Percentiles rank a stretch among this genome's conserved stretches.
Conservation (phyloP, 345 rosid species). For the Aquilaria yunnanensis region DNA sequence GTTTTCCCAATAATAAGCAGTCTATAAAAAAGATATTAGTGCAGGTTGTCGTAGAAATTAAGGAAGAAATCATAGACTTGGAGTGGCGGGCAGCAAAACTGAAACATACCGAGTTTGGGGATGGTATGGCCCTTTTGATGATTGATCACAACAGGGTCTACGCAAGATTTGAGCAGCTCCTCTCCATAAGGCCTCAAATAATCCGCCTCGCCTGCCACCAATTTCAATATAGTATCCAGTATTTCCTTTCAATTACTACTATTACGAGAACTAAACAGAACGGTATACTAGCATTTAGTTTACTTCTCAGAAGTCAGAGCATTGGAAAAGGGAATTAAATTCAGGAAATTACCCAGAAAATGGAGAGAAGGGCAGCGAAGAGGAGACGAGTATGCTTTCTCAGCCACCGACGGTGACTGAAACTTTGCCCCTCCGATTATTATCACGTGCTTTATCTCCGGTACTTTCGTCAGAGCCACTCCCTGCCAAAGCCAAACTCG, state of each 20-base stretch:
- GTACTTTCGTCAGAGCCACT: conserved; percentile 60
- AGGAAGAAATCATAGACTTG: no score
- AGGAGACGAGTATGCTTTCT: conserved; percentile 54
- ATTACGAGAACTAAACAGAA: not conserved
- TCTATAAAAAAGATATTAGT: not conserved
- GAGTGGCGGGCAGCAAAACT: not conserved
- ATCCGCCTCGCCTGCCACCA: conserved; percentile 71
- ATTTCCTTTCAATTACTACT: not conserved
- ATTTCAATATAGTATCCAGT: not conserved
- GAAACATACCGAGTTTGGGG: conserved; percentile 61
- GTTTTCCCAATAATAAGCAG: not conserved
- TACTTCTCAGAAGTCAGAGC: not conserved
- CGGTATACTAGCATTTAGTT: not conserved
- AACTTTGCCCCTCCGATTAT: conserved; percentile 82
- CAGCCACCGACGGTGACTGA: conserved; percentile 35
- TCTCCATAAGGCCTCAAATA: conserved; percentile 65
- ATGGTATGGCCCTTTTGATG: conserved; percentile 97
- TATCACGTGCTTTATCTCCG: conserved; percentile 53
- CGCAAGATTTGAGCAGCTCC: conserved; percentile 43
- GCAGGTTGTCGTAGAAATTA: not conserved
- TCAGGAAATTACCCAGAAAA: conserved; percentile 45
- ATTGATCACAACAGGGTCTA: conserved; percentile 51
- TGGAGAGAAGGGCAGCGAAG: conserved; percentile 61
- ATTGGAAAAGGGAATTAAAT: not conserved
- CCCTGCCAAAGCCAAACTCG: conserved; percentile 37